Evolutionary conservation across 257 asterid species (phyloP), one percentile per base, ranked within the genome.

Genomic region (Gentiana dahurica): DNA sequence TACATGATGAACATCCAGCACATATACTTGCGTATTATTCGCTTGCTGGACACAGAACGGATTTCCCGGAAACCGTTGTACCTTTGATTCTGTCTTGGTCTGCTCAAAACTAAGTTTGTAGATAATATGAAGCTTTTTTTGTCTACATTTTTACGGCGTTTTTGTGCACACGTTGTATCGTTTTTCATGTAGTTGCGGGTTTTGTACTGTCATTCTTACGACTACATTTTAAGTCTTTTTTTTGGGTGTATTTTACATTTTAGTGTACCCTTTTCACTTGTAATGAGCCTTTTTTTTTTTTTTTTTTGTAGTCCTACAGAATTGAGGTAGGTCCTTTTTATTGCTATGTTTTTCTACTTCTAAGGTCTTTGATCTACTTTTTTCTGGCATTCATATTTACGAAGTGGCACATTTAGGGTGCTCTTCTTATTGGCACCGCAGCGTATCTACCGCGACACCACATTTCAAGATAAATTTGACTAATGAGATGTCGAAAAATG

Each of bases 1-100:
- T 50, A 3, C 24, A 68, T 11, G 57, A 50, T 4, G 94, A 82
- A 54, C 88, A 86, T 66, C 95, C 90, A 0, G 93, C 95, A 1
- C 97, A 89, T 7, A 80, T 89, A 60, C 86, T 89, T 50, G 95
- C 94, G 0, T 89, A 89, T 59, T 86, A 84, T 73, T 86, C 97
- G 0, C 95, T 89, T 45, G 93, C 94, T 2, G 97, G 97, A 6
- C 86, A 64, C 55, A 80, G 97, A 76, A 81, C 77, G 1, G 97
- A 89, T 71, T 89, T 70, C 69, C 94, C 97, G 0, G 60, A 67
- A 2, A 55, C 81, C 2, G 97, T 86, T 34, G 46, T 12, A 67
- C 89, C 93, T 15, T 53, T 84, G 75, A 71, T 62, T 39, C 81
- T 72, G 57, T 39, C 54, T 60, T n/a, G 35, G 32, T 8, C 47